Evolutionary conservation across 164 flowering plant species (phyloP).

Genomic region (Euptelea pleiosperma): DNA sequence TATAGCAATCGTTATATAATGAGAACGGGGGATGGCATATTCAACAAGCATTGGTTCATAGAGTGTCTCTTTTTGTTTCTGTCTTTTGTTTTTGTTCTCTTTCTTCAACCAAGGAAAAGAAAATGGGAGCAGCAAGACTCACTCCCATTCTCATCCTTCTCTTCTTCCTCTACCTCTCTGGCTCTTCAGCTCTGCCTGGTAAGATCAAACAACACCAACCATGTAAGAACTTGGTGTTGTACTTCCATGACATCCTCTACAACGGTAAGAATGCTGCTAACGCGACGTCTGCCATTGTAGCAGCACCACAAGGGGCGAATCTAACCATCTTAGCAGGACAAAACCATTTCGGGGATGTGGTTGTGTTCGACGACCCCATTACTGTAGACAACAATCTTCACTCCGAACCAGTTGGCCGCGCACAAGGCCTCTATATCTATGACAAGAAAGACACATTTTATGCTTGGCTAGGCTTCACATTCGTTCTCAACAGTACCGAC

Average conservation of each 20-base stretch:
- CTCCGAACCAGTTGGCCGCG: slow-evolving; percentile 66
- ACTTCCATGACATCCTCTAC: slow-evolving; percentile 72
- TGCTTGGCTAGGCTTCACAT: slow-evolving; percentile 63
- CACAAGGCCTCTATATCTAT: slow-evolving; percentile 76
- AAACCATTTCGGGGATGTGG: slow-evolving; percentile 64
- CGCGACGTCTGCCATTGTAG: slow-evolving; percentile 69
- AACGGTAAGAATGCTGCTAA: slow-evolving; percentile 55
- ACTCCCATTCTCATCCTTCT: neutral
- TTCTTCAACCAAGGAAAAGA: neutral
- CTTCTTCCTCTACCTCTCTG: slow-evolving; percentile 6
- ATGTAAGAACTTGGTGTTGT: slow-evolving; percentile 49
- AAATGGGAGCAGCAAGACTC: neutral
- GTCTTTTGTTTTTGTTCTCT: too few species aligned
- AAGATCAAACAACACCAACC: slow-evolving; percentile 26
- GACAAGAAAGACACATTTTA: slow-evolving; percentile 49
- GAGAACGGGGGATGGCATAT: too few species aligned
- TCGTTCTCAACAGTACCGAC: slow-evolving; percentile 57
- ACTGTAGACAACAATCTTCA: slow-evolving; percentile 63
- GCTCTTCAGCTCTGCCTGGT: slow-evolving; percentile 5
- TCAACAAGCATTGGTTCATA: too few species aligned
- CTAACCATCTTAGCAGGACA: slow-evolving; percentile 38
- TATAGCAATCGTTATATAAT: too few species aligned
- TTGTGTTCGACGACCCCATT: slow-evolving; percentile 78
- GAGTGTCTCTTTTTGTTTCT: too few species aligned
- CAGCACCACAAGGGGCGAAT: slow-evolving; percentile 58